phyloP scores from a whole-genome alignment of 257 asterid species.

The Capsicum chinense region DNA sequence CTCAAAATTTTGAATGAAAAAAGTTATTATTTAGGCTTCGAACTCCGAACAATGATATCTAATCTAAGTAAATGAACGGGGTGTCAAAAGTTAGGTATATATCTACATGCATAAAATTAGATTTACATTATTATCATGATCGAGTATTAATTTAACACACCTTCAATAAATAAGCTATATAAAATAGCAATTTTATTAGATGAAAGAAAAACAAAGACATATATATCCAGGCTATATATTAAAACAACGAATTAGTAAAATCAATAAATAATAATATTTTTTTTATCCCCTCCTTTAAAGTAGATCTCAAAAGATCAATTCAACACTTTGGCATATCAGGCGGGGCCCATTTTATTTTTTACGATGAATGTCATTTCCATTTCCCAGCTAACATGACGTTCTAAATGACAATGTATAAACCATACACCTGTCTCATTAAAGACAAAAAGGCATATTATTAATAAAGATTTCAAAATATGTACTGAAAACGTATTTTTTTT shows the following conservation, averaged over 20 bases:
- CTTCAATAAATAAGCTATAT: not conserved
- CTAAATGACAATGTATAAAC: conserved; percentile 49
- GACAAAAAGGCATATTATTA: not conserved
- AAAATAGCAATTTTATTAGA: not conserved
- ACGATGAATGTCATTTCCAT: conserved; percentile 44
- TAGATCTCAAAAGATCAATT: not conserved
- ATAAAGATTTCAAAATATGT: not conserved
- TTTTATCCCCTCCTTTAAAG: not conserved
- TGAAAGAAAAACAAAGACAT: not conserved
- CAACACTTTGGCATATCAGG: not conserved
- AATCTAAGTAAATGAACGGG: too few species aligned
- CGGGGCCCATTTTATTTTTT: conserved; percentile 31
- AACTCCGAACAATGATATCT: too few species aligned
- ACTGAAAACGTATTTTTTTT: too few species aligned
- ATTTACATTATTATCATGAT: not conserved
- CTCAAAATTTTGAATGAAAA: too few species aligned
- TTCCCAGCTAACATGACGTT: conserved; percentile 46
- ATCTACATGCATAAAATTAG: too few species aligned
- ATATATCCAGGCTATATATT: not conserved
- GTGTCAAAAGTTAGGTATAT: too few species aligned
- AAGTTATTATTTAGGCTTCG: too few species aligned
- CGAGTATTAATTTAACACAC: not conserved
- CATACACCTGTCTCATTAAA: conserved; percentile 32
- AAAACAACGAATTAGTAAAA: not conserved
- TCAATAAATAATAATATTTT: not conserved